Percentiles rank a stretch among this genome's conserved stretches.
These are phyloP conservation scores for Fraxinus nigra DNA, from an alignment of 305 asterid genomes.

Conservation along the genomic window DNA sequence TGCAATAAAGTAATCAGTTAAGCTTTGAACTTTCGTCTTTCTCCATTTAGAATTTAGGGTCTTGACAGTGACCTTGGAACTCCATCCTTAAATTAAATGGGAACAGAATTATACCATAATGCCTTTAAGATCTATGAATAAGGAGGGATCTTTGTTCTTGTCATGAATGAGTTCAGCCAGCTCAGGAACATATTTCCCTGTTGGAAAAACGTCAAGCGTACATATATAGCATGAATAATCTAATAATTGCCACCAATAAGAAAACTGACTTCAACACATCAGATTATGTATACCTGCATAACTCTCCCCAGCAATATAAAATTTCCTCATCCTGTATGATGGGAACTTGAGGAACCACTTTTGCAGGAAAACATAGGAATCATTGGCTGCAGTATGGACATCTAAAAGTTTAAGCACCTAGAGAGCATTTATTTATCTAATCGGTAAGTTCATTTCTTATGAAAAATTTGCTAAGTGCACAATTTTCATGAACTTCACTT, in stretches of 20 bases:
- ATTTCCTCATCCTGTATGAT: constrained; percentile 45
- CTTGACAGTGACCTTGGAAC: not conserved
- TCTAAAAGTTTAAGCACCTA: not conserved
- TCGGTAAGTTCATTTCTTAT: not conserved
- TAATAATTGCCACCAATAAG: not conserved
- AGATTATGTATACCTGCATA: constrained; percentile 41
- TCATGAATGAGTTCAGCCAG: constrained; percentile 78
- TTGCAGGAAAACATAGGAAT: constrained; percentile 76
- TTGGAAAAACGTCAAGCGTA: not conserved
- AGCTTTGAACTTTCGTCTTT: not conserved
- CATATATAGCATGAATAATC: not conserved
- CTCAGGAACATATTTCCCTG: constrained; percentile 83
- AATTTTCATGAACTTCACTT: not conserved
- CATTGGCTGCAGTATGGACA: constrained; percentile 51
- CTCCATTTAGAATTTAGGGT: not conserved
- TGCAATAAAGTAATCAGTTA: constrained; percentile 16
- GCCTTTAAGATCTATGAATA: constrained; percentile 75
- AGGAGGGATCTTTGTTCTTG: constrained; percentile 61
- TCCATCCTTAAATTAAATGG: not conserved
- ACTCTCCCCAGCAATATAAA: constrained; percentile 92
- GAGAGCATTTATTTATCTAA: not conserved
- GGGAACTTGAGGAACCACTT: constrained; percentile 91
- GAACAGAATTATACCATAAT: constrained; percentile 57
- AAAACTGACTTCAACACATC: not conserved
- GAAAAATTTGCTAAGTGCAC: not conserved